Base-by-base conservation (phyloP, 2,329 filamentous ascomycete genomes). In the Botryotinia calthae region DNA sequence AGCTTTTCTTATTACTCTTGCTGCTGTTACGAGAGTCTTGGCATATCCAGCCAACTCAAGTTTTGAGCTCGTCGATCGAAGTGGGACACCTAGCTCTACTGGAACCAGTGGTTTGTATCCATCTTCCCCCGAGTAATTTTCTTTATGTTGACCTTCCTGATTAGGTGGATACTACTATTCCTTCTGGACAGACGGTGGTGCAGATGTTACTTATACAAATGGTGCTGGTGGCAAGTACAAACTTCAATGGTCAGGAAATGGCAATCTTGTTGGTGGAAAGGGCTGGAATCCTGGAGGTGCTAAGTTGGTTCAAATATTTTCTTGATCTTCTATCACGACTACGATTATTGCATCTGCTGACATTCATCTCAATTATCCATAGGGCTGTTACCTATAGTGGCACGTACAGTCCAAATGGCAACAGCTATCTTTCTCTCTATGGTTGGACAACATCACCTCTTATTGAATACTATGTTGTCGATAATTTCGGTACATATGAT, bases 181-280 rank as follows among this genome's bases (percentile, higher is more conserved):
- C 14, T 89, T 84, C 83, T 90, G 87, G 87, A 87, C 85, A 72
- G 87, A 89, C 73, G 85, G 85, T n/a, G 48, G 66, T 4, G 84
- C 82, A 54, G 78, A 81, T 59, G 85, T 86, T 12, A 85, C 82
- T 56, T 90, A 89, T 82, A 87, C 84, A 78, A 89, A 89, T 80
- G 85, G 83, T 31, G 79, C 80, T 7, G 84, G 80, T 31, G 87
- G 88, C 37, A 79, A 80, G 74, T 88, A 87, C 82, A 84, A 82
- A 74, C 82, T 86, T 10, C 81, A 70, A 7, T 89, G 87, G 87
- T 80, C 81, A 67, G 82, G 81, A 48, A 85, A 83, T 76, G 76
- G 75, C 25, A 84, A 86, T 80, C 85, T 85, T 76, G 84, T 86
- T 25, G 84, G 82, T 62, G 85, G 85, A 70, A 86, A 86, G 80